Base-by-base conservation (phyloP, 2,329 filamentous ascomycete genomes). In the Fusarium ambrosium region DNA sequence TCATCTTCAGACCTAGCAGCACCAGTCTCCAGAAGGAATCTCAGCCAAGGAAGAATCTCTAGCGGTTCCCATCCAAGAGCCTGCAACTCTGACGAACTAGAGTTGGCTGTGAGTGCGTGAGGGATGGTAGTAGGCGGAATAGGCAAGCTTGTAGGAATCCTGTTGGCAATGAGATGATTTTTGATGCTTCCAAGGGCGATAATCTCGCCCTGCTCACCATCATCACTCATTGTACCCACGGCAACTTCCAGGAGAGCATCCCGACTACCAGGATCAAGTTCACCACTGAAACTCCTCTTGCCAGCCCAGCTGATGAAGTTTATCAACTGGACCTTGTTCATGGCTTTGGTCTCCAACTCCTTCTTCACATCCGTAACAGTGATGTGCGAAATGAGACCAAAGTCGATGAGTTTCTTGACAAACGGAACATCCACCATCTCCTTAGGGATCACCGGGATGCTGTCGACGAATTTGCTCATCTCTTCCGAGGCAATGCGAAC, bases 291-390 rank as follows among this genome's bases (percentile, higher is more conserved):
- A 11, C 94, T 90, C 81, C 94, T 95, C 71, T 89, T 91, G 22
- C 92, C 91, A 58, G 93, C 89, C 96, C 97, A 99, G 65, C 89
- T 90, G 66, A 99, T 89, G 78, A 99, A 97, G 76, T 95, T 92
- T 16, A 90, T 87, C 18, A 98, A 88, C 82, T 98, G 96, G 36
- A 89, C 87, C 71, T 94, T 92, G 58, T 89, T 93, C 68, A 99
- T 86, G 2, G 97, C 94, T 79, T 94, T 95, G 9, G 92, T 89
- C 78, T 95, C 94, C 4, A 99, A 86, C 76, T 98, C 95, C 69
- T 91, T 86, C 72, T 92, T 94, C 70, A 99, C 94, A 80, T 99
- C 97, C 6, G 91, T 90, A 32, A 97, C 92, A 0, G 94, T 98
- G 67, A 98, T 94, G 74, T 95, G 92, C 1, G 92, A 93, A n/a